phyloP scores from a whole-genome alignment of 108 stramenopile species.

The Craspedostauros australis region DNA sequence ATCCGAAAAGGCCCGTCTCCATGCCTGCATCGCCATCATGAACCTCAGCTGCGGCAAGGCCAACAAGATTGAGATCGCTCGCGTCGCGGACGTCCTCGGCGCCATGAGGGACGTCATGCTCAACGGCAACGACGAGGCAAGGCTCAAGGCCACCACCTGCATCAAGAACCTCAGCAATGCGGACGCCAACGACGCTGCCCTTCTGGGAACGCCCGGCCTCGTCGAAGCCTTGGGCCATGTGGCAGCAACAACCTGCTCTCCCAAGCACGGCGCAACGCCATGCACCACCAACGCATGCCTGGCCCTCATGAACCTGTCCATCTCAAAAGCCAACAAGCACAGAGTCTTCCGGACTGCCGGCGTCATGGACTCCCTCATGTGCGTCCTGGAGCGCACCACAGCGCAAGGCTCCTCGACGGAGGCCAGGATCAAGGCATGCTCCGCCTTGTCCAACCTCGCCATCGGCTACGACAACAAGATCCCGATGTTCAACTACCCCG shows the following conservation, averaged over 20 bases:
- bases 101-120: slow-evolving; percentile 88
- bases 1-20: slow-evolving; percentile 73
- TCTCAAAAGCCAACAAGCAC: slow-evolving; percentile 86
- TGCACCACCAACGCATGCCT: slow-evolving; percentile 87
- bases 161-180: slow-evolving; percentile 88
- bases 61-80: slow-evolving; percentile 86
- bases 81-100: slow-evolving; percentile 62
- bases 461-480: slow-evolving; percentile 94
- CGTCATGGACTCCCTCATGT: slow-evolving; percentile 89
- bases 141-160: slow-evolving; percentile 87
- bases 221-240: slow-evolving; percentile 77
- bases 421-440: slow-evolving; percentile 85
- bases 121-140: slow-evolving; percentile 62
- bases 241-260: slow-evolving; percentile 65
- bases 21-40: slow-evolving; percentile 91
- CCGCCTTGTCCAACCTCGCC: slow-evolving; percentile 80
- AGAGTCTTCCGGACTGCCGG: slow-evolving; percentile 79
- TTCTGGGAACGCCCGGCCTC: slow-evolving; percentile 72
- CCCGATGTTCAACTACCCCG: slow-evolving; percentile 86
- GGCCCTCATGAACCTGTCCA: slow-evolving; percentile 83
- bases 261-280: slow-evolving; percentile 64
- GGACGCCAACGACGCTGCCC: slow-evolving; percentile 81
- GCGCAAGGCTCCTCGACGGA: slow-evolving; percentile 59
- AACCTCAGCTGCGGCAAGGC: slow-evolving; percentile 87
- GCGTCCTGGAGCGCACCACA: slow-evolving; percentile 69